A percentile compares a stretch with the other conserved stretches of the same genome.
Conservation (phyloP, 768 basidiomycete species). For the Lactarius tabidus region DNA sequence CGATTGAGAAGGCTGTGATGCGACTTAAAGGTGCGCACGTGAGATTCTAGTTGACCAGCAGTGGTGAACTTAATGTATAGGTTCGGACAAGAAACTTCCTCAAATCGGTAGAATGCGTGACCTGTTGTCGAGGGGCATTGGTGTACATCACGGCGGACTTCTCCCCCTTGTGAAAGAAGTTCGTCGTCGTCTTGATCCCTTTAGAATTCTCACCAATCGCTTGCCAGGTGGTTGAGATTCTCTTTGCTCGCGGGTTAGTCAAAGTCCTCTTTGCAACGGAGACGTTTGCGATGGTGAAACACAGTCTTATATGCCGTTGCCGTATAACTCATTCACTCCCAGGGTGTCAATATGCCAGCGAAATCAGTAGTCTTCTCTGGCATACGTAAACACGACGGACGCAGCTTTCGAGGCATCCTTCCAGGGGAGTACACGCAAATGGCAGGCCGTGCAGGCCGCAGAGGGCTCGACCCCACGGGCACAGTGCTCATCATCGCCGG, state of each 20-base stretch:
- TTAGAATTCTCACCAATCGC: background rate
- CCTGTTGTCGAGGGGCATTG: slow-evolving; percentile 87
- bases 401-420: slow-evolving; percentile 82
- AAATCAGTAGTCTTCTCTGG: slow-evolving; percentile 95
- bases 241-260: slow-evolving; percentile 93
- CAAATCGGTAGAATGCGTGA: slow-evolving; percentile 91
- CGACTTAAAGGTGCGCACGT: slow-evolving; percentile 73
- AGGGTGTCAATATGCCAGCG: slow-evolving; percentile 99
- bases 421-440: slow-evolving; percentile 98
- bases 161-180: slow-evolving; percentile 97
- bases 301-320: slow-evolving; percentile 14
- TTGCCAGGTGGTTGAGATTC: slow-evolving; percentile 83
- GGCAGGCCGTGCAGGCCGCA: slow-evolving; percentile 96
- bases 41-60: background rate
- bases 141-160: slow-evolving; percentile 95
- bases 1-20: slow-evolving; percentile 86
- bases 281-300: slow-evolving; percentile 93
- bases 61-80: slow-evolving; percentile 37
- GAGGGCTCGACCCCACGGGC: slow-evolving; percentile 92
- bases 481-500: slow-evolving; percentile 89
- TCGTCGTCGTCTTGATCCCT: slow-evolving; percentile 19
- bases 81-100: slow-evolving; percentile 86
- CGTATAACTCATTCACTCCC: background rate
- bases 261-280: slow-evolving; percentile 98
- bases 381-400: slow-evolving; percentile 93